Evolutionary conservation across 106 monocot genomes (phyloP).

Genomic region (Agapanthus africanus): DNA sequence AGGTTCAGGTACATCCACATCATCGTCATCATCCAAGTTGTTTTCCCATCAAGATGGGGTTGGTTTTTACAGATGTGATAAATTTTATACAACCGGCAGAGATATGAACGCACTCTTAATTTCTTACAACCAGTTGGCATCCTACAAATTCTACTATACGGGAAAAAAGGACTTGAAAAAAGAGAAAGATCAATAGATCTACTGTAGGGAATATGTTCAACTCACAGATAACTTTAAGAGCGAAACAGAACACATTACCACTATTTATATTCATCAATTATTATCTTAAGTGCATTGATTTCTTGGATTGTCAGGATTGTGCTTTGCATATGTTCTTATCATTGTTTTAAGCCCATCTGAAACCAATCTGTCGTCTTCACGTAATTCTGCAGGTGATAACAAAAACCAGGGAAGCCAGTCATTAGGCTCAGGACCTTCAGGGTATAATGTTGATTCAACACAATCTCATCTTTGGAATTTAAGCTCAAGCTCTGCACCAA

Average conservation of each 20-base stretch:
- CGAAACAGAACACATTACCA: too few relatives aligned
- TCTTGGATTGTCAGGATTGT: background rate
- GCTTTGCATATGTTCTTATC: background rate
- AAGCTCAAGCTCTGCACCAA: slow-evolving; percentile 15
- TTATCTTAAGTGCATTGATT: background rate
- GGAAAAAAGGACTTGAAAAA: too few relatives aligned
- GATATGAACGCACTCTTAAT: too few relatives aligned
- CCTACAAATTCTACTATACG: too few relatives aligned
- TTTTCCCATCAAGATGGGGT: too few relatives aligned
- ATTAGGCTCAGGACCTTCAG: background rate
- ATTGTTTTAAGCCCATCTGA: background rate
- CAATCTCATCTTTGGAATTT: slow-evolving; percentile 31
- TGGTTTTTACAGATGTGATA: background rate
- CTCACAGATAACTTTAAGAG: too few relatives aligned
- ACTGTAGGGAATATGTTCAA: too few relatives aligned
- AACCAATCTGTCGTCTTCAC: background rate
- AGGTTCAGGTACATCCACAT: slow-evolving; percentile 17
- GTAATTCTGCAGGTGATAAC: slow-evolving; percentile 8
- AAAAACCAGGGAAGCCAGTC: slow-evolving; percentile 7
- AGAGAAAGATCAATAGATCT: too few relatives aligned
- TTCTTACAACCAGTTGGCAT: too few relatives aligned
- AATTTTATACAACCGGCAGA: too few relatives aligned
- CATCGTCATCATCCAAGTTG: too few relatives aligned
- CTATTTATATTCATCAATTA: too few relatives aligned
- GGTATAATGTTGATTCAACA: slow-evolving; percentile 11